These are phyloP conservation scores for Lodderomyces jiufengensis DNA, from an alignment of 1,139 yeast genomes.

Conservation along the genomic window DNA sequence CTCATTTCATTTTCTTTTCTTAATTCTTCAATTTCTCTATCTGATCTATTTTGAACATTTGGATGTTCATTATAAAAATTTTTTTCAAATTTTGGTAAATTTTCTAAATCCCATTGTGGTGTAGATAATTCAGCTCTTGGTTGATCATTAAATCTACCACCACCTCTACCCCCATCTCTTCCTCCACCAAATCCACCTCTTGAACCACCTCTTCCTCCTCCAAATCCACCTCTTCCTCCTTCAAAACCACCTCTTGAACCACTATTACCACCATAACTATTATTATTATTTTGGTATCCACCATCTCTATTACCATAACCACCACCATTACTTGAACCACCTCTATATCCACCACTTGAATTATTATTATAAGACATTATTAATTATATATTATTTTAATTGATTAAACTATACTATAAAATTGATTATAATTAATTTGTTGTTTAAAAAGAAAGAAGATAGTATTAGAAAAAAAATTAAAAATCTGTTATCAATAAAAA, in stretches of 20 bases:
- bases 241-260: slow-evolving; percentile 25
- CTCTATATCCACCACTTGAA: slow-evolving; percentile 16
- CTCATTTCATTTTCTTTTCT: slow-evolving; percentile 86
- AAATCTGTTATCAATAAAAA: too few relatives aligned
- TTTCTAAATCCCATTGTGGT: slow-evolving; percentile 77
- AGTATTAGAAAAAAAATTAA: too few relatives aligned
- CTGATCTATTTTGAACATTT: slow-evolving; percentile 69
- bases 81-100: slow-evolving; percentile 88
- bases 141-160: slow-evolving; percentile 36
- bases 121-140: slow-evolving; percentile 45
- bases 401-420: too few relatives aligned
- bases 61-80: slow-evolving; percentile 89
- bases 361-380: slow-evolving; percentile 17
- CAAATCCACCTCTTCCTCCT: slow-evolving; percentile 22
- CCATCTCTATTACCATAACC: slow-evolving; percentile 17
- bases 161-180: slow-evolving; percentile 24
- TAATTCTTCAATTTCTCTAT: slow-evolving; percentile 67
- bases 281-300: too few relatives aligned
- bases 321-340: slow-evolving; percentile 14
- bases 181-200: slow-evolving; percentile 23
- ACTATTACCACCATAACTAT: slow-evolving; percentile 29
- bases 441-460: too few relatives aligned
- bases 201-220: slow-evolving; percentile 28
- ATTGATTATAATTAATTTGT: too few relatives aligned
- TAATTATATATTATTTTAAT: background rate